Evolutionary conservation across 2,329 filamentous ascomycete species (phyloP).

Genomic region (Microcyclospora pomicola): DNA sequence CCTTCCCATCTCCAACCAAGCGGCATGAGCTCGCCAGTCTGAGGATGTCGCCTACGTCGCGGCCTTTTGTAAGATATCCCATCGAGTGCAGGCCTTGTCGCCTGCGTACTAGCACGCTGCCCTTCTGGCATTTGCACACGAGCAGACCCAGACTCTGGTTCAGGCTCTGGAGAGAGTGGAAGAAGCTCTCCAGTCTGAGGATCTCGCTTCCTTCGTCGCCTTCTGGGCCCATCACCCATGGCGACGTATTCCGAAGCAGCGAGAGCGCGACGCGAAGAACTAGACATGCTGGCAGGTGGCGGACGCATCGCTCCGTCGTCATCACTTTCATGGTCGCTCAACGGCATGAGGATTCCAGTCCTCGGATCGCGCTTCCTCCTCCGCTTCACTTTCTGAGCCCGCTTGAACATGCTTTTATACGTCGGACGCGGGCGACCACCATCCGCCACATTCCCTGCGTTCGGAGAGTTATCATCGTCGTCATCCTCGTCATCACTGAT

Average conservation of each 20-base stretch:
- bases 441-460: too few relatives aligned
- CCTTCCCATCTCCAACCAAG: slow-evolving; percentile 18
- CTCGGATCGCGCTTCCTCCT: background rate
- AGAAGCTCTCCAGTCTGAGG: slow-evolving; percentile 16
- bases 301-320: background rate
- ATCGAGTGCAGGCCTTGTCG: too few relatives aligned
- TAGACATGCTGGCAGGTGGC: too few relatives aligned
- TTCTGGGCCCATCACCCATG: slow-evolving; percentile 1
- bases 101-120: too few relatives aligned
- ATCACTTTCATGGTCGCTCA: background rate
- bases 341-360: slow-evolving; percentile 1
- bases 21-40: slow-evolving; percentile 20
- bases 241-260: slow-evolving; percentile 1
- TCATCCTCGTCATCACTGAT: slow-evolving; percentile 4
- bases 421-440: too few relatives aligned
- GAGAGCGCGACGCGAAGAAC: background rate
- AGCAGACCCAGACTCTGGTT: background rate
- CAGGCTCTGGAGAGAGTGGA: slow-evolving; percentile 6
- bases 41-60: slow-evolving; percentile 17
- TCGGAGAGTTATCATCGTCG: slow-evolving; percentile 1
- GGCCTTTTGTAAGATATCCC: slow-evolving; percentile 5
- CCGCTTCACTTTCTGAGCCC: background rate
- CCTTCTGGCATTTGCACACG: too few relatives aligned
- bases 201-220: slow-evolving; percentile 18
- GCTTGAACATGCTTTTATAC: too few relatives aligned